Evolutionary conservation across 176 grass and related monocot genomes (phyloP).

Genomic region (Lolium perenne): DNA sequence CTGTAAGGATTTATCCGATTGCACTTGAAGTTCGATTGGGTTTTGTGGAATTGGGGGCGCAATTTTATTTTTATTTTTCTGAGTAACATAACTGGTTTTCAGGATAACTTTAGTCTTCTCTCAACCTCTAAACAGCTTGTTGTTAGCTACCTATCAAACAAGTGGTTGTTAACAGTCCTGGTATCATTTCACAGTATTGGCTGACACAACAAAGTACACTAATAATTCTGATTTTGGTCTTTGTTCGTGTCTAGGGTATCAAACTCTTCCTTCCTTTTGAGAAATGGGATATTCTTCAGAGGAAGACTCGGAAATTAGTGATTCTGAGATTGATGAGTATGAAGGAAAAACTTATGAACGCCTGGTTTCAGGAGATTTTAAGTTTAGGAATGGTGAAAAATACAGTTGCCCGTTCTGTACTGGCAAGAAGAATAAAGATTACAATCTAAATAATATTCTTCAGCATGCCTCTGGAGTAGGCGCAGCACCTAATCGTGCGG

Average conservation of each 20-base stretch:
- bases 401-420: slow-evolving; percentile 20
- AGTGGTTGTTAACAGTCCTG: not conserved
- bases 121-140: not conserved
- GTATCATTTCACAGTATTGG: not conserved
- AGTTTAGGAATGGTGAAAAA: not conserved
- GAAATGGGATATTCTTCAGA: slow-evolving; percentile 17
- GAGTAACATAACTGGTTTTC: too few species aligned
- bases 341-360: not conserved
- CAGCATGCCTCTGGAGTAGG: slow-evolving; percentile 29
- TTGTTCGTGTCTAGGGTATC: not conserved
- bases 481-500: slow-evolving; percentile 12
- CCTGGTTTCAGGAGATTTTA: slow-evolving; percentile 14
- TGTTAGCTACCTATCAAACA: not conserved
- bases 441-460: not conserved
- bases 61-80: not conserved
- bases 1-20: not conserved
- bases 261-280: not conserved
- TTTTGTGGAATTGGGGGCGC: not conserved
- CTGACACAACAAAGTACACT: not conserved
- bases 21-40: not conserved
- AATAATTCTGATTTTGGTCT: not conserved
- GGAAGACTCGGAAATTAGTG: not conserved
- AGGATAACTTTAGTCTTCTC: not conserved
- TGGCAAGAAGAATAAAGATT: slow-evolving; percentile 27
- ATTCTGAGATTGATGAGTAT: slow-evolving; percentile 25